phyloP scores from a whole-genome alignment of 768 basidiomycete genomes.

The Pholiota molesta region DNA sequence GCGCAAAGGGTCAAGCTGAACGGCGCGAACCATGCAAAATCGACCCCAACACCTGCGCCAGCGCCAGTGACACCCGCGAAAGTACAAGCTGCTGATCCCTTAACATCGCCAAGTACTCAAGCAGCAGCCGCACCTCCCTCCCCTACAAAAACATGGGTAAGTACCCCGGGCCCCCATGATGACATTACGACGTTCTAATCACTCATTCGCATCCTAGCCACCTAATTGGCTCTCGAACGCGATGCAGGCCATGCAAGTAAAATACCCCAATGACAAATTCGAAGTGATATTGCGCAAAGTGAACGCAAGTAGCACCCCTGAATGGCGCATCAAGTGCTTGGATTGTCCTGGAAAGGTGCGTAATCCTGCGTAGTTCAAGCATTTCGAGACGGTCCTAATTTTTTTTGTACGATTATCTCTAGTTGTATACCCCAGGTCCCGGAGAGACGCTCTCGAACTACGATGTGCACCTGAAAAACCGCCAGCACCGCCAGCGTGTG shows the following conservation, averaged over 20 bases:
- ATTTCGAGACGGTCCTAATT: slow-evolving; percentile 11
- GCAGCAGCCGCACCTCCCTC: slow-evolving; percentile 24
- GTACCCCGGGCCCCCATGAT: background rate
- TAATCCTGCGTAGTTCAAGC: background rate
- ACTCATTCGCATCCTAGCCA: slow-evolving; percentile 33
- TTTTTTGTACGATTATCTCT: slow-evolving; percentile 8
- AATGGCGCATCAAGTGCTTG: slow-evolving; percentile 91
- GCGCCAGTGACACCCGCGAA: slow-evolving; percentile 18
- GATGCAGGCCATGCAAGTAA: slow-evolving; percentile 66
- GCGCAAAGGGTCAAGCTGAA: slow-evolving; percentile 68
- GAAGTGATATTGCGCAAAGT: slow-evolving; percentile 71
- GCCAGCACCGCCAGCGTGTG: slow-evolving; percentile 76
- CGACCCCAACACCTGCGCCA: slow-evolving; percentile 10
- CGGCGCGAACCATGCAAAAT: slow-evolving; percentile 24
- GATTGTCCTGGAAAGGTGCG: slow-evolving; percentile 93
- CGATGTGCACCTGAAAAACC: slow-evolving; percentile 89
- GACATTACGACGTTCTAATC: no score
- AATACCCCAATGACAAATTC: slow-evolving; percentile 83
- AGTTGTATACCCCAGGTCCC: slow-evolving; percentile 92
- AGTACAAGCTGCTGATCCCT: slow-evolving; percentile 3
- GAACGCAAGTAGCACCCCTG: slow-evolving; percentile 55
- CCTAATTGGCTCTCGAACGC: slow-evolving; percentile 76
- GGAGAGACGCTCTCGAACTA: slow-evolving; percentile 87
- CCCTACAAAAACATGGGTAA: slow-evolving; percentile 33
- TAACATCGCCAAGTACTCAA: slow-evolving; percentile 17